Evolutionary conservation across 2,329 filamentous ascomycete genomes (phyloP), one percentile per base, ranked within the genome.

Genomic region (Pestalotiopsis sp.): DNA sequence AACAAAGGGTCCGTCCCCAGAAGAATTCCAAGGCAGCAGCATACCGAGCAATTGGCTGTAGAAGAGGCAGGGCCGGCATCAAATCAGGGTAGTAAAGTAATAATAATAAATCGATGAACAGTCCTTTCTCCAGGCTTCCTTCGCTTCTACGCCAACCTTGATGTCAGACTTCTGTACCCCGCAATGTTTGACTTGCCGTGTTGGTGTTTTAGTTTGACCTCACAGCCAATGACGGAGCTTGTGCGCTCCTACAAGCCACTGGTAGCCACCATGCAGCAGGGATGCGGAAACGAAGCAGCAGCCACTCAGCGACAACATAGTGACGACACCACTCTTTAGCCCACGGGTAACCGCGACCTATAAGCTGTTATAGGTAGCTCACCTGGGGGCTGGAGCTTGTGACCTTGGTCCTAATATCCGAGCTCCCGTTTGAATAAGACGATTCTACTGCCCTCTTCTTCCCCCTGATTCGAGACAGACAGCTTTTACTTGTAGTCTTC

Each of bases 291-390:
- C 45, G 31, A 36, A n/a, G 45, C 45, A 52, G 14, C 27, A 20
- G n/a, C 61, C 39, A 45, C 61, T 20, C 20, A 64, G 14, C 41
- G 38, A 41, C 61, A 64, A 49, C 38, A 66, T 49, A 62, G 65
- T 67, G 65, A 67, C 65, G 65, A 67, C 65, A 67, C 57, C 56
- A 67, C 65, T 67, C 45, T 13, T 67, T 67, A 49, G 25, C 49
- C 65, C 65, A 60, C 57, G 56, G 65, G 36, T 67, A 67, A 27
- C 65, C 65, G 65, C 45, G 27, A 38, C 64, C 11, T 66, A 49
- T 49, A 23, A 39, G 38, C 25, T 64, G 61, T 23, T 25, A 25
- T 23, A 36, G 31, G 31, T 31, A 59, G 57, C 57, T 59, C n/a
- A 59, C 27, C 57, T 23, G 25, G 14, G 12, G 57, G 25, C 57